A percentile compares a stretch with the other conserved stretches of the same genome.
Conservation (phyloP, 1,284 basidiomycete genomes). For the Exsudoporus floridanus region DNA sequence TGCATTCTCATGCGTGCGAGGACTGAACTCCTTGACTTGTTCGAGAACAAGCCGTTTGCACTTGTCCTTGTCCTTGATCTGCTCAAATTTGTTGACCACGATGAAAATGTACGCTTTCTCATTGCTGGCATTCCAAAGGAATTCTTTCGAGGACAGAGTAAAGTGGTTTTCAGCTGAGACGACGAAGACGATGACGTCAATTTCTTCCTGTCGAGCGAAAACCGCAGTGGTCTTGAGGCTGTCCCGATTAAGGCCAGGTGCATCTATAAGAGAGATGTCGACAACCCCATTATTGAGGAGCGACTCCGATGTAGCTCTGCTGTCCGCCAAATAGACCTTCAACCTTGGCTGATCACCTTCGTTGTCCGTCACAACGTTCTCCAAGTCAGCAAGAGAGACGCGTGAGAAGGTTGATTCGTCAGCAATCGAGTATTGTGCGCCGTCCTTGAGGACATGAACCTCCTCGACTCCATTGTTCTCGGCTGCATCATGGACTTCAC, state of each 20-base stretch:
- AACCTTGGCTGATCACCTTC: constrained; percentile 72
- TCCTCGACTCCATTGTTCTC: constrained; percentile 83
- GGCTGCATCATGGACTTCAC: constrained; percentile 92
- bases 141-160: constrained; percentile 94
- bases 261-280: constrained; percentile 98
- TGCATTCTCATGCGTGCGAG: constrained; percentile 88
- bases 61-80: constrained; percentile 94
- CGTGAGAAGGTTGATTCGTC: constrained; percentile 80
- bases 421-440: constrained; percentile 65
- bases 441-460: constrained; percentile 76
- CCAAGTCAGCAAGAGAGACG: constrained; percentile 69
- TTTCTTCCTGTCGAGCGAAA: constrained; percentile 96
- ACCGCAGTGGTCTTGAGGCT: constrained; percentile 94
- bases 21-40: constrained; percentile 92
- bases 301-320: constrained; percentile 72
- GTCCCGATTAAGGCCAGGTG: constrained; percentile 96
- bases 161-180: constrained; percentile 99
- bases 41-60: constrained; percentile 89
- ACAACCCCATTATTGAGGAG: constrained; percentile 95
- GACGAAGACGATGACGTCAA: constrained; percentile 98
- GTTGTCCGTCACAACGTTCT: constrained; percentile 80
- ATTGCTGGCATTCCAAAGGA: constrained; percentile 89
- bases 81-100: constrained; percentile 98
- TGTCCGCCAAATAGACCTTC: constrained; percentile 83
- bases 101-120: constrained; percentile 99